phyloP scores from a whole-genome alignment of 1,284 basidiomycete genomes.

The Heterobasidion annosum region DNA sequence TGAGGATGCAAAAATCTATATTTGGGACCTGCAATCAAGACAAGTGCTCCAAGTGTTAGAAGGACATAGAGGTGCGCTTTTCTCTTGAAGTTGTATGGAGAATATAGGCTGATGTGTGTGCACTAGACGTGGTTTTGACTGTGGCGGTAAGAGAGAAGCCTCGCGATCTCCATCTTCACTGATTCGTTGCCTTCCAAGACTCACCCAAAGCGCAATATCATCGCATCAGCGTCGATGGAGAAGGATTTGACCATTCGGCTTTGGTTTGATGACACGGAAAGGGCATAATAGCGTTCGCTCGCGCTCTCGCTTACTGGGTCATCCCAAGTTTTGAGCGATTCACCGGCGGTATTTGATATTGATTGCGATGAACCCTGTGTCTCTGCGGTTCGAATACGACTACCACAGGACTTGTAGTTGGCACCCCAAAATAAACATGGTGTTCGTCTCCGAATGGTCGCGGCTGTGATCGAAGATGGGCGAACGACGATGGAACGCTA shows the following conservation, averaged over 20 bases:
- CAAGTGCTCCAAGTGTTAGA: constrained; percentile 67
- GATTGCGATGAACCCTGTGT: neutral
- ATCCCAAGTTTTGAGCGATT: no score
- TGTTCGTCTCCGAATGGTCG: neutral
- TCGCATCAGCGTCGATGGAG: constrained; percentile 80
- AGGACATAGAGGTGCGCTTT: constrained; percentile 65
- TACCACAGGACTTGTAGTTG: neutral
- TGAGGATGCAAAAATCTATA: constrained; percentile 81
- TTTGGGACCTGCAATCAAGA: constrained; percentile 89
- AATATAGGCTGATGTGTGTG: constrained; percentile 8
- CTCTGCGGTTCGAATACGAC: neutral
- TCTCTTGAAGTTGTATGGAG: neutral
- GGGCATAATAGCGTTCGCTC: neutral
- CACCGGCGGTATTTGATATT: neutral
- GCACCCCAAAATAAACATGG: neutral
- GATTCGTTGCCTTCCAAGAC: constrained; percentile 31
- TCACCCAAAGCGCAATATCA: constrained; percentile 62
- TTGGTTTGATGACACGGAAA: constrained; percentile 50
- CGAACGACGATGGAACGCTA: neutral
- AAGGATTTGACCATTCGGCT: constrained; percentile 75
- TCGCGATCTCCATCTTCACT: neutral
- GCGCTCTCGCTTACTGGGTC: neutral
- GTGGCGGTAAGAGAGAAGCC: constrained; percentile 46
- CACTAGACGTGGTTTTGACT: constrained; percentile 62
- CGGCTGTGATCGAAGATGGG: neutral